Conservation (phyloP, 768 basidiomycete species). For the Xanthoconium purpureum region DNA sequence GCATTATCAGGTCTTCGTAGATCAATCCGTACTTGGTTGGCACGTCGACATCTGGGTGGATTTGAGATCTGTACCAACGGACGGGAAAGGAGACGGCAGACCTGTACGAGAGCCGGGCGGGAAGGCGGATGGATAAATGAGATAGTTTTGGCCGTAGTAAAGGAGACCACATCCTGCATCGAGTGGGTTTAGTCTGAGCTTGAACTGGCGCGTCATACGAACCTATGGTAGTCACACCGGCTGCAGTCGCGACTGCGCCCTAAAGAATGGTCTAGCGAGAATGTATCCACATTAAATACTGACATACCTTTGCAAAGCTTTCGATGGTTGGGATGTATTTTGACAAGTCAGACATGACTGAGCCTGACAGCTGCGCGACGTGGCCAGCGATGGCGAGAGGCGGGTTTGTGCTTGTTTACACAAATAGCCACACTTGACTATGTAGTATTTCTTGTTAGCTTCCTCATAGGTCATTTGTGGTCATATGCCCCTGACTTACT, state of each 20-base stretch:
- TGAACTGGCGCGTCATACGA: slow-evolving; percentile 5
- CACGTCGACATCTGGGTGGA: slow-evolving; percentile 56
- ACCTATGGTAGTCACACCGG: slow-evolving; percentile 58
- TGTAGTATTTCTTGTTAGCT: no score
- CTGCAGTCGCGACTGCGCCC: slow-evolving; percentile 56
- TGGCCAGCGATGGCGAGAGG: background rate
- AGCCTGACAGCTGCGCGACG: background rate
- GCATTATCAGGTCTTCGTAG: slow-evolving; percentile 71
- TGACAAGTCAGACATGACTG: slow-evolving; percentile 29
- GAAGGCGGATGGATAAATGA: slow-evolving; percentile 87
- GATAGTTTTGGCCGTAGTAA: slow-evolving; percentile 81
- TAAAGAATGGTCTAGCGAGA: slow-evolving; percentile 18
- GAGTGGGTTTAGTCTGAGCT: background rate
- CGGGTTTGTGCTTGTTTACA: slow-evolving; percentile 19
- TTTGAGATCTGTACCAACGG: background rate
- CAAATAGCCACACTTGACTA: no score
- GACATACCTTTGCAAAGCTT: slow-evolving; percentile 42
- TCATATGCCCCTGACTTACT: no score
- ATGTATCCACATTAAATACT: background rate
- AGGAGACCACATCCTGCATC: slow-evolving; percentile 64
- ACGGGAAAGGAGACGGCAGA: slow-evolving; percentile 30
- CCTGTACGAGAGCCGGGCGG: slow-evolving; percentile 79
- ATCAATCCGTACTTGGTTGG: slow-evolving; percentile 70
- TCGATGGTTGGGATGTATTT: slow-evolving; percentile 42
- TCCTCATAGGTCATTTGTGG: no score